phyloP scores from a whole-genome alignment of 768 basidiomycete species.

The Pluteus cervinus region DNA sequence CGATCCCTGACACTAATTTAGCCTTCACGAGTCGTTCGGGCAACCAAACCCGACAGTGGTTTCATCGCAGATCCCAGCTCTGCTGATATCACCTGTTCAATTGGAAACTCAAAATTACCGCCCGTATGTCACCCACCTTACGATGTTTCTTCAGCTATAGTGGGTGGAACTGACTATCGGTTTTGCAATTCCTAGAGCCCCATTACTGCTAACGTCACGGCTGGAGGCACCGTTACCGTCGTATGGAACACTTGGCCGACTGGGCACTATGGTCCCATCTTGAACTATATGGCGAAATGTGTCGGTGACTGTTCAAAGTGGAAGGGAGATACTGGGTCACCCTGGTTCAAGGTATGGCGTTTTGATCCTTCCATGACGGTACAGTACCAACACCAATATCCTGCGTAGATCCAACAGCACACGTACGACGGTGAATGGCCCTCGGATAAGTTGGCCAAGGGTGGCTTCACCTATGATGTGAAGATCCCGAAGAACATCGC shows the following conservation, averaged over 20 bases:
- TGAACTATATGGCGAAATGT: conserved; percentile 35
- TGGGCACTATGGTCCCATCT: conserved; percentile 32
- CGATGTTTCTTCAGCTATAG: not conserved
- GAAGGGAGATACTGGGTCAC: conserved; percentile 29
- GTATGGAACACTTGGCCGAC: conserved; percentile 35
- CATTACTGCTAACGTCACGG: conserved; percentile 27
- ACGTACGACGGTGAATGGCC: conserved; percentile 30
- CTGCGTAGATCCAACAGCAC: conserved; percentile 28
- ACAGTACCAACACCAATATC: too few relatives aligned
- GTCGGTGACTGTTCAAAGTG: conserved; percentile 26
- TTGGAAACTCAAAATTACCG: conserved; percentile 29
- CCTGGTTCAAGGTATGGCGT: conserved; percentile 31
- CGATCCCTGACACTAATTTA: conserved; percentile 5
- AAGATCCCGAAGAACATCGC: conserved; percentile 31
- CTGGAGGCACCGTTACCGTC: conserved; percentile 26
- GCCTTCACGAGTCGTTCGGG: conserved; percentile 28
- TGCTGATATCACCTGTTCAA: conserved; percentile 30
- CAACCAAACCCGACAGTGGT: conserved; percentile 30
- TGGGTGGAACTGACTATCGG: not conserved
- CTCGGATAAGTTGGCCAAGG: conserved; percentile 29
- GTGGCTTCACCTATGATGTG: conserved; percentile 26
- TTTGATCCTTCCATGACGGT: not conserved
- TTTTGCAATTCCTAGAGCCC: conserved; percentile 18
- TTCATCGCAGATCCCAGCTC: conserved; percentile 25
- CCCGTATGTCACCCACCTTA: conserved; percentile 15